Conservation (phyloP, 177 flowering plant genomes). For the Telopea speciosissima region DNA sequence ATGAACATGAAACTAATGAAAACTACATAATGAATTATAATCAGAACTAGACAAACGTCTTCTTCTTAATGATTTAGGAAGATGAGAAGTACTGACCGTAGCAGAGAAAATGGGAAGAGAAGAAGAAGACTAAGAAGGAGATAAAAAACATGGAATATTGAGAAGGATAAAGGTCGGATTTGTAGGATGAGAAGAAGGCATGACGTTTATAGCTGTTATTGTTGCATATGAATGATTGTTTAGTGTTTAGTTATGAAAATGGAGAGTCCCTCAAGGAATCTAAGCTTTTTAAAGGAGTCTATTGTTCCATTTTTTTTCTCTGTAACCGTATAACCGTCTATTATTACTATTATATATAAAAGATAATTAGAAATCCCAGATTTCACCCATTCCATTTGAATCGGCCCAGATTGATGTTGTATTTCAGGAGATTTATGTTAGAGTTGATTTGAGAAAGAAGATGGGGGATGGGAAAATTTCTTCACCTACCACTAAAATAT, state of each 20-base stretch:
- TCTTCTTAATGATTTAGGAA: conserved; percentile 7
- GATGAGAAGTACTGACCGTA: background rate
- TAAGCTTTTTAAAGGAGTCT: conserved; percentile 6
- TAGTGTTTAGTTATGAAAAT: background rate
- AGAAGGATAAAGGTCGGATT: conserved; percentile 13
- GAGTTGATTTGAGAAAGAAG: no score
- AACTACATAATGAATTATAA: background rate
- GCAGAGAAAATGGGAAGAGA: conserved; percentile 5
- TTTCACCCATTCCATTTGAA: no score
- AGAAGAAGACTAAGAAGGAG: conserved; percentile 5
- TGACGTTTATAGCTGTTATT: background rate
- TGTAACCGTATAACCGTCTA: no score
- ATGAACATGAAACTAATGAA: background rate
- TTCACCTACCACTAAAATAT: no score
- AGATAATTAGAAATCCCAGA: no score
- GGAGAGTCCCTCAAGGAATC: conserved; percentile 12
- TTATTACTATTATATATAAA: no score
- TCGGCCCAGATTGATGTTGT: no score
- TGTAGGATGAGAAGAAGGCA: conserved; percentile 19
- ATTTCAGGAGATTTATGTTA: no score
- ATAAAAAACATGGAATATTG: conserved; percentile 15
- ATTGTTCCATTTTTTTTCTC: no score
- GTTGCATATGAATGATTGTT: conserved; percentile 3
- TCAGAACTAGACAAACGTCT: conserved; percentile 3
- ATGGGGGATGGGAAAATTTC: no score